Evolutionary conservation across 176 grass and related monocot species (phyloP).

Genomic region (Ensete ventricosum): DNA sequence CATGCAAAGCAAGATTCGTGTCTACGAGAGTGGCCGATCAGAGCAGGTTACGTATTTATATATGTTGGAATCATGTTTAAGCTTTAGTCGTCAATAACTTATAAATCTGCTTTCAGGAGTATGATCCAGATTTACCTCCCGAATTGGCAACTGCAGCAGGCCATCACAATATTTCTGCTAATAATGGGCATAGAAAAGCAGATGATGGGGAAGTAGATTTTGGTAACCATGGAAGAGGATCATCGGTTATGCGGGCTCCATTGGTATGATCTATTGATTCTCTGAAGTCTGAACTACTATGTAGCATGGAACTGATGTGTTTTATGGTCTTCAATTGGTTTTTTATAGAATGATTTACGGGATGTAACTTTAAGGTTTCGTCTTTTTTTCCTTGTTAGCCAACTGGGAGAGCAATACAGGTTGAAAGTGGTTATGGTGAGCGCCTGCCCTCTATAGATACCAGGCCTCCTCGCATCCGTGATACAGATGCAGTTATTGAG

Average conservation of each 20-base stretch:
- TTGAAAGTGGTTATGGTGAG: constrained; percentile 64
- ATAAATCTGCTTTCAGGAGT: constrained; percentile 50
- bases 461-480: constrained; percentile 51
- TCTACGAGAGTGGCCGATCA: constrained; percentile 94
- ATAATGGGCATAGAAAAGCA: constrained; percentile 34
- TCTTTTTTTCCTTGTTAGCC: constrained; percentile 44
- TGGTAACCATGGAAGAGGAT: constrained; percentile 51
- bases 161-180: constrained; percentile 47
- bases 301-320: background rate
- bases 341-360: background rate
- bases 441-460: constrained; percentile 86
- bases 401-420: constrained; percentile 91
- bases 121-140: constrained; percentile 95
- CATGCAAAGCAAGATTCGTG: constrained; percentile 98
- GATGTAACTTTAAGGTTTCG: constrained; percentile 7
- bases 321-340: constrained; percentile 12
- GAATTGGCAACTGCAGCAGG: constrained; percentile 89
- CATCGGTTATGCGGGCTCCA: constrained; percentile 31
- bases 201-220: constrained; percentile 42
- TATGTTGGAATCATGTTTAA: constrained; percentile 14
- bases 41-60: constrained; percentile 47
- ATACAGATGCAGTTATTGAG: constrained; percentile 91
- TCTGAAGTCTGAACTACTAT: constrained; percentile 3
- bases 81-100: background rate
- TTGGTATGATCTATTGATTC: constrained; percentile 34